Base-by-base conservation (phyloP, 2,329 filamentous ascomycete genomes). In the Amylocarpus encephaloides region DNA sequence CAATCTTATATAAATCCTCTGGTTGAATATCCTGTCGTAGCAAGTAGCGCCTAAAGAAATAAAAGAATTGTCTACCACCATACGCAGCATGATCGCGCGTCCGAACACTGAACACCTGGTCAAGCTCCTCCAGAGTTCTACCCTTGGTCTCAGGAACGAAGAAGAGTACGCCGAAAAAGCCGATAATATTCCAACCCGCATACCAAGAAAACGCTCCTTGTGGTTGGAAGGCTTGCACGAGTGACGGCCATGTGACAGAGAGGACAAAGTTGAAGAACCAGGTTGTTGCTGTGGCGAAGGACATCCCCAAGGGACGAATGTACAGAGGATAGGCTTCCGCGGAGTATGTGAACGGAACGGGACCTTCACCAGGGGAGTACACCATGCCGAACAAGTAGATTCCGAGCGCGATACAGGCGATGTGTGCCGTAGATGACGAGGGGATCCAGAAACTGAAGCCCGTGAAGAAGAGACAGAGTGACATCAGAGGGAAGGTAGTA, bases 371-470 rank as follows among this genome's bases (percentile, higher is more conserved):
- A 1, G 48, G 48, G 2, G 42, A 46, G 26, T 50, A 50, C 70
- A 82, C 81, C 5, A 78, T 77, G 0, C 75, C 77, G 53, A 85
- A 85, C 13, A 85, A 60, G 66, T 79, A 85, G 51, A 83, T 70
- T 49, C 83, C 83, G 1, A 82, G 67, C 0, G 79, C 77, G 15
- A 83, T 52, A 51, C 60, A 26, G 46, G 61, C 57, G 51, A 63
- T 26, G 52, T 48, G 55, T 50, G 62, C 47, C 52, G 48, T 43
- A 53, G 55, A 35, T 51, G 50, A 7, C 39, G 68, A 59, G 1
- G 73, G 72, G 45, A 78, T 76, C 64, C 68, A 75, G 64, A 77
- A 77, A 41, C 69, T 72, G 53, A 77, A 76, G 1, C 75, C 74
- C 0, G 74, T 76, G 50, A 75, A 75, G 55, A 78, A 69, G 33